phyloP scores from a whole-genome alignment of 495 filamentous ascomycete genomes.

The Bacidia rubella region DNA sequence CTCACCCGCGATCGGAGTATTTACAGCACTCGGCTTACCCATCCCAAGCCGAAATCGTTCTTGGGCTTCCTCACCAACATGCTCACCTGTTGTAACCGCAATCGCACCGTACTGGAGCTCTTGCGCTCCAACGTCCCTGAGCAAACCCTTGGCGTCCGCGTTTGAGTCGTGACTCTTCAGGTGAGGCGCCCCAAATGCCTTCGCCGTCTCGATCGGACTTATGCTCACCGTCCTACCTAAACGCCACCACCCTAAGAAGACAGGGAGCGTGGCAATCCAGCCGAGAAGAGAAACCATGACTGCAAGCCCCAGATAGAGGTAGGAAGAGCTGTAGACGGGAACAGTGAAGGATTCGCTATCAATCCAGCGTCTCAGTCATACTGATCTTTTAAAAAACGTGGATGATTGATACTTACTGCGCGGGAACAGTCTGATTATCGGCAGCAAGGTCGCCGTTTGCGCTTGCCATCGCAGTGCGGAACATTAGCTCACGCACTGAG shows the following conservation, averaged over 20 bases:
- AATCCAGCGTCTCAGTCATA: background rate
- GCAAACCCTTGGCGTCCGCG: background rate
- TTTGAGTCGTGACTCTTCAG: slow-evolving; percentile 9
- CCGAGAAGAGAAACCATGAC: slow-evolving; percentile 5
- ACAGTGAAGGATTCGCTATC: background rate
- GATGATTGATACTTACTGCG: too few relatives aligned
- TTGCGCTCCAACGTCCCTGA: background rate
- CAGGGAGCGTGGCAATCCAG: slow-evolving; percentile 4
- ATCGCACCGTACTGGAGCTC: background rate
- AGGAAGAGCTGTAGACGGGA: slow-evolving; percentile 6
- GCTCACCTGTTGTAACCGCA: background rate
- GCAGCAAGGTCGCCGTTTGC: too few relatives aligned
- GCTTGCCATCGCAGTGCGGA: too few relatives aligned
- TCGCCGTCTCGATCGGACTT: slow-evolving; percentile 17
- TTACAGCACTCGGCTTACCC: too few relatives aligned
- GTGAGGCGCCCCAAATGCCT: slow-evolving; percentile 17
- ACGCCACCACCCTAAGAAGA: slow-evolving; percentile 16
- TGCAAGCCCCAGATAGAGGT: slow-evolving; percentile 11
- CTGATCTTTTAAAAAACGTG: too few relatives aligned
- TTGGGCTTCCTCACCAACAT: background rate
- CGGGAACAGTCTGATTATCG: too few relatives aligned
- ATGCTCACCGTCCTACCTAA: slow-evolving; percentile 10
- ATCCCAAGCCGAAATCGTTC: too few relatives aligned
- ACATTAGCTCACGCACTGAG: too few relatives aligned
- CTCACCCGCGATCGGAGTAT: too few relatives aligned